Base-by-base conservation (phyloP, 192 early-diverging fungal genomes). In the Gigaspora rosea region DNA sequence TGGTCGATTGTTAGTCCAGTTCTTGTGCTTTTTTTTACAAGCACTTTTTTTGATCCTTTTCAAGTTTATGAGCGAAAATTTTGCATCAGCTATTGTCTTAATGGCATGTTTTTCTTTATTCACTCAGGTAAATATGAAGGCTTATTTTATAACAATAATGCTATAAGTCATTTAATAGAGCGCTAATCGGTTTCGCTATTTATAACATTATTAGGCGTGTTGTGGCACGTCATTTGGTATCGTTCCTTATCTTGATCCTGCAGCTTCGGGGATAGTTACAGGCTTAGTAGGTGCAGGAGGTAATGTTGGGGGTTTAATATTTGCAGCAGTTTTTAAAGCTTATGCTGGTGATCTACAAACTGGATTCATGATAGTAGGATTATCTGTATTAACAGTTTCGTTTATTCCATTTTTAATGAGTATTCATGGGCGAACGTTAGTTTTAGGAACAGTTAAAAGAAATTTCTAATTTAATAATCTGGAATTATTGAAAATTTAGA, bases 241-340 rank as follows among this genome's bases (percentile, higher is more conserved):
- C 27, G 90, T 92, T n/a, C 88, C 90, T 16, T 88, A 83, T 73
- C 79, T 88, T 41, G 84, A 83, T 66, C 81, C 85, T 5, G 63
- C 56, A 20, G 79, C 72, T 56, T 82, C 77, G 58, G 90, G 90
- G 13, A 71, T 79, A 1, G 83, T 84, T 1, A 84, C 86, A 32
- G 90, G 90, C n/a, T 80, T 91, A 32, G 82, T 91, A 62, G 90
- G 90, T n/a, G 89, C 90, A 18, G 87, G 86, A 20, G 90, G 90
- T 36, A 91, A 87, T 56, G 2, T 88, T 20, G 90, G 90, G 4
- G 90, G 89, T 4, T 81, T 88, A 33, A 49, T 92, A 13, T 92
- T 91, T 81, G 87, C 82, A 36, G 78, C 78, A 4, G 61, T 90
- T 22, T 90, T 89, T 78, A 80, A 82, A 16, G 35, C 71, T 27